Evolutionary conservation across 2,329 filamentous ascomycete genomes (phyloP), one percentile per base, ranked within the genome.

Genomic region (Alternaria longipes): DNA sequence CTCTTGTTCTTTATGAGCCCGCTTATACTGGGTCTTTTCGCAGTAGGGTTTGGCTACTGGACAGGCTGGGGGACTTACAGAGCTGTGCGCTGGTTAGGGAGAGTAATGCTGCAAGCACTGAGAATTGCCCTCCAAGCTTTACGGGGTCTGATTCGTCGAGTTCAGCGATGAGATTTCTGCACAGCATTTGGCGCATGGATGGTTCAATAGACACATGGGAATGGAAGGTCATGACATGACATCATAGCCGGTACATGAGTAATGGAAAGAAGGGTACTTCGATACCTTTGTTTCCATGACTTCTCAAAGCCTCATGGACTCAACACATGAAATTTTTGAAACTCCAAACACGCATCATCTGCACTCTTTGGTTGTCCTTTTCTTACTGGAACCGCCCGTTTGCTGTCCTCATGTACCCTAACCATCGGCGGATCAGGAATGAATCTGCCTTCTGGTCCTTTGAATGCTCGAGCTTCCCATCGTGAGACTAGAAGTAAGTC

Each of bases 111-210:
- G 18, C 51, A 54, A 30, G 26, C 18, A 20, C 16, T 54, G 40
- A 14, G 41, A 12, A 18, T 18, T 11, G 38, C 28, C 45, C 20
- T 42, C 22, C 41, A n/a, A 16, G 38, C 18, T 30, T 34, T 32
- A n/a, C 51, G 26, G 16, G 26, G 40, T 41, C 20, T 32, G 16
- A n/a, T 54, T 9, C 38, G 28, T 54, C 24, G 20, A 45, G 14
- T 18, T 22, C 38, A 36, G 32, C 46, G 46, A 50, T 50, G 46
- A 50, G 40, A 32, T 41, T 18, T 32, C 12, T 46, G 52, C 52
- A 54, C 46, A 54, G 52, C 52, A 40, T 32, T 46, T 20, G 52
- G 52, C 41, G 52, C 52, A 26, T 38, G 52, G 20, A 26, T 36
- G 20, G 5, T 46, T 22, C 16, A 14, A 24, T 24, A 46, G 46